phyloP scores from a whole-genome alignment of 129 eudicot genomes.

The Chrysanthemum makinoi region DNA sequence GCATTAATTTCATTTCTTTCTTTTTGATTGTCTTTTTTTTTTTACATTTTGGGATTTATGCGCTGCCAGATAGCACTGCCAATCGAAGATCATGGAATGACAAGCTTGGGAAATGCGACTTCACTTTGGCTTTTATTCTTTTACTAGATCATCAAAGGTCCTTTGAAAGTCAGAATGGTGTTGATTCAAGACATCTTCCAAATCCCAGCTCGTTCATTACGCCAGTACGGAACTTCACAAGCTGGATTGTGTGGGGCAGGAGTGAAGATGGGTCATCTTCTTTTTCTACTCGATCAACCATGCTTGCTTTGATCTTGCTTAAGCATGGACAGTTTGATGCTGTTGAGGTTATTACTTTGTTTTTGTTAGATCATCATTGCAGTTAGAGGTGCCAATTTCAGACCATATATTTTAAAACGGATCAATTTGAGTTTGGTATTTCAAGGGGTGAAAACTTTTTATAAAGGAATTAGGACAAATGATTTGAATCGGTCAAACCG shows the following conservation, averaged over 20 bases:
- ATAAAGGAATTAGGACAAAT: too few species aligned
- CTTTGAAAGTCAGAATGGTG: constrained; percentile 36
- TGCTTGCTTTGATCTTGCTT: constrained; percentile 73
- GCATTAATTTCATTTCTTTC: background rate
- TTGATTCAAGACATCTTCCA: constrained; percentile 50
- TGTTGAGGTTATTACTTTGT: constrained; percentile 65
- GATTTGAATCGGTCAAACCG: background rate
- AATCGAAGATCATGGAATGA: constrained; percentile 68
- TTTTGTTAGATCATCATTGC: constrained; percentile 6
- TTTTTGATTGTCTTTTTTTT: background rate
- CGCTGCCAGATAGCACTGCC: constrained; percentile 49
- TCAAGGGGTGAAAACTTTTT: too few species aligned
- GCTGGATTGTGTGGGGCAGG: constrained; percentile 86
- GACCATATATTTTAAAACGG: background rate
- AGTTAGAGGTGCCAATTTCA: constrained; percentile 3
- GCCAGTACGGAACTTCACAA: constrained; percentile 60
- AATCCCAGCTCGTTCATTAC: constrained; percentile 48
- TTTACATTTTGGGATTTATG: constrained; percentile 3
- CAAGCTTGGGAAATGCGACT: constrained; percentile 75
- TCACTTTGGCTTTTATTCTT: constrained; percentile 68
- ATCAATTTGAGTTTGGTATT: background rate
- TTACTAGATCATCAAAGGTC: constrained; percentile 47
- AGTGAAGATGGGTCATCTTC: constrained; percentile 60
- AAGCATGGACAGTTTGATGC: constrained; percentile 82
- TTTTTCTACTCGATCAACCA: constrained; percentile 71